Conservation (phyloP, 805 yeast genomes). For the Ogataea methylovora region DNA sequence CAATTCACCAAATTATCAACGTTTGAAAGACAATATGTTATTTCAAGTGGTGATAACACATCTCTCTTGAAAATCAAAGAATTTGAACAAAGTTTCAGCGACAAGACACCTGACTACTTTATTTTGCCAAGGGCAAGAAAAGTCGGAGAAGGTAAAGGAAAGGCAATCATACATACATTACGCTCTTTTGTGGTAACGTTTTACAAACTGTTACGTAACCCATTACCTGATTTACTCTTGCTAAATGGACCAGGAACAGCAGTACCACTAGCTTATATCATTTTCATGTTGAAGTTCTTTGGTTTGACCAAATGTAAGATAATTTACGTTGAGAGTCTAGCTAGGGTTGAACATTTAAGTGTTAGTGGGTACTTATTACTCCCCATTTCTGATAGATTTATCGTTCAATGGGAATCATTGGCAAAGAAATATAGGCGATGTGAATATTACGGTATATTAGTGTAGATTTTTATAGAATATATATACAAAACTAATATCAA, state of each 20-base stretch:
- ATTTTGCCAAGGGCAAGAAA: slow-evolving; percentile 27
- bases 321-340: slow-evolving; percentile 79
- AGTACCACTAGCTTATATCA: slow-evolving; percentile 56
- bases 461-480: slow-evolving; percentile 26
- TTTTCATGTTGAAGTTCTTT: slow-evolving; percentile 42
- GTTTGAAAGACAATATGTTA: slow-evolving; percentile 20
- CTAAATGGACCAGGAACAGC: slow-evolving; percentile 81
- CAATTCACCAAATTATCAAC: slow-evolving; percentile 22
- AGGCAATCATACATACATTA: slow-evolving; percentile 26
- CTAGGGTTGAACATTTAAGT: slow-evolving; percentile 71
- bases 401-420: slow-evolving; percentile 85
- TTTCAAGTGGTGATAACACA: slow-evolving; percentile 39
- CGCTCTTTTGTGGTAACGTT: slow-evolving; percentile 21
- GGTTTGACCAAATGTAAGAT: slow-evolving; percentile 47
- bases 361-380: slow-evolving; percentile 66
- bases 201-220: slow-evolving; percentile 6
- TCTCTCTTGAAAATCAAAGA: slow-evolving; percentile 32
- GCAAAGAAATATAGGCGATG: slow-evolving; percentile 43
- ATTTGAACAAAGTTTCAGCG: slow-evolving; percentile 23
- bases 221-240: slow-evolving; percentile 26
- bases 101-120: slow-evolving; percentile 17
- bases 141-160: slow-evolving; percentile 28
- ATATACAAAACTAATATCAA: not conserved
- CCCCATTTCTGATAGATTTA: slow-evolving; percentile 66
- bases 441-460: slow-evolving; percentile 74